Conservation (phyloP, 1,284 basidiomycete species). For the Neonothopanus nambi region DNA sequence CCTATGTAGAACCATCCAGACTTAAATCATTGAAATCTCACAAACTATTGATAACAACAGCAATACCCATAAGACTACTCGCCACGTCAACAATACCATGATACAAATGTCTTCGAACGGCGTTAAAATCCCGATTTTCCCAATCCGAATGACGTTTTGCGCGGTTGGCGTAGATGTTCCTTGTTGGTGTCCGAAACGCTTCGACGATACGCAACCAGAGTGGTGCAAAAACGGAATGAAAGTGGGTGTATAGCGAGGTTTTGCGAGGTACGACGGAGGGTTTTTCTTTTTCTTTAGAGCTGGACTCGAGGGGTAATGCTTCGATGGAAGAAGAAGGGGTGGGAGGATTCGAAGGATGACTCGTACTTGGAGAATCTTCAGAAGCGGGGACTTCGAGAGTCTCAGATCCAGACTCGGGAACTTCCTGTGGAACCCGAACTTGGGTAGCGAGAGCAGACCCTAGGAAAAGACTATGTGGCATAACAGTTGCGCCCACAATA, state of each 20-base stretch:
- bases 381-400: too few species aligned
- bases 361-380: too few species aligned
- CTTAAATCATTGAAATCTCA: conserved; percentile 37
- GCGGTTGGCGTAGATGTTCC: conserved; percentile 17
- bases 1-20: too few species aligned
- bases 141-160: conserved; percentile 49
- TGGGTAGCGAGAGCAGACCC: conserved; percentile 19
- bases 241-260: too few species aligned
- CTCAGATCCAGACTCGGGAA: too few species aligned
- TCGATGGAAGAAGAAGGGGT: too few species aligned
- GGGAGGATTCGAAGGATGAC: too few species aligned
- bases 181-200: neutral
- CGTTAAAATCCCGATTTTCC: conserved; percentile 67
- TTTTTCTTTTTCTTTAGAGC: too few species aligned
- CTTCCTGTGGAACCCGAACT: conserved; percentile 10
- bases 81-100: conserved; percentile 76
- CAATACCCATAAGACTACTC: conserved; percentile 73
- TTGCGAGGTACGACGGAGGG: too few species aligned
- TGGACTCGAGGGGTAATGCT: too few species aligned
- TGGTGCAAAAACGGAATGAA: too few species aligned
- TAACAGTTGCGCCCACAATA: conserved; percentile 18
- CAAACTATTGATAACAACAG: conserved; percentile 87
- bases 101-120: conserved; percentile 75
- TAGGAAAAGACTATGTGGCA: conserved; percentile 19
- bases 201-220: too few species aligned